phyloP scores from a whole-genome alignment of 148 eudicot genomes.

The Vaccinium myrtillus region DNA sequence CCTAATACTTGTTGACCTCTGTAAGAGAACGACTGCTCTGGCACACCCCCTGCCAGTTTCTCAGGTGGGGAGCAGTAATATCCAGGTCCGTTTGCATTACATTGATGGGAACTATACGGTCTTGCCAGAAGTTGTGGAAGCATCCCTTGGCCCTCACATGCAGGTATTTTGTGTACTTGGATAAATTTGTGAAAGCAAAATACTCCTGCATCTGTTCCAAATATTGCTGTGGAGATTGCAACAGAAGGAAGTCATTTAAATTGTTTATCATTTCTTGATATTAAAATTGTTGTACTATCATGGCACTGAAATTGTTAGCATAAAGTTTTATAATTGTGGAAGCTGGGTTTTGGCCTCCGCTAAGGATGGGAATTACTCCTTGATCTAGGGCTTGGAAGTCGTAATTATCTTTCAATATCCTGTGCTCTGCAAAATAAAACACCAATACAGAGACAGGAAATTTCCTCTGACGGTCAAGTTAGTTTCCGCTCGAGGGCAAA shows the following conservation, averaged over 20 bases:
- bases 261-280: background rate
- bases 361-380: too few relatives aligned
- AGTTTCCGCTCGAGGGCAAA: too few relatives aligned
- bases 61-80: constrained; percentile 85
- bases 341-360: too few relatives aligned
- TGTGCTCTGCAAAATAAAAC: too few relatives aligned
- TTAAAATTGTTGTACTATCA: background rate
- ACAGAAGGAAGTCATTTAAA: background rate
- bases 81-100: constrained; percentile 89
- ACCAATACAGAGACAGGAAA: too few relatives aligned
- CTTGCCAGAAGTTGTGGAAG: constrained; percentile 96
- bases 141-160: constrained; percentile 99
- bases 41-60: constrained; percentile 89
- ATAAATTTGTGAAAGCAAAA: background rate
- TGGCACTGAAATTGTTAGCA: background rate
- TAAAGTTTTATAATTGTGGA: background rate
- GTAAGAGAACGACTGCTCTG: constrained; percentile 75
- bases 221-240: background rate
- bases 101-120: constrained; percentile 96
- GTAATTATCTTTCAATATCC: too few relatives aligned
- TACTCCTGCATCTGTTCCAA: background rate
- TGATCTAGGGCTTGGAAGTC: too few relatives aligned
- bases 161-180: constrained; percentile 47
- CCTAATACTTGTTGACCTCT: constrained; percentile 90
- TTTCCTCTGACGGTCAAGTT: too few relatives aligned